Evolutionary conservation across 2,329 filamentous ascomycete genomes (phyloP).

Genomic region (Elsinoe arachidis): DNA sequence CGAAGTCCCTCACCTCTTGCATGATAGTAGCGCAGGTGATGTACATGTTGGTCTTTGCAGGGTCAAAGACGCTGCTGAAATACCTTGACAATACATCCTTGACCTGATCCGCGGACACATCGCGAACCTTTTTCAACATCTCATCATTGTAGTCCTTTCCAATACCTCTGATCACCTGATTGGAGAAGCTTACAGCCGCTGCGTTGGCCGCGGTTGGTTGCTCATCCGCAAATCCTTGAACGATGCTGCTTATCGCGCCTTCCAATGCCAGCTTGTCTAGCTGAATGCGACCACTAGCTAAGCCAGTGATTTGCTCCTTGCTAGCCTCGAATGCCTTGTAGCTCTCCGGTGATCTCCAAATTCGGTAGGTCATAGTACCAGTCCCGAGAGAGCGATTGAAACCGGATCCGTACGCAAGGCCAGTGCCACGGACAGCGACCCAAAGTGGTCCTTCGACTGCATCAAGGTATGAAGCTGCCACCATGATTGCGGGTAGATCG

Average conservation of each 20-base stretch:
- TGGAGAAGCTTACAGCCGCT: constrained; percentile 73
- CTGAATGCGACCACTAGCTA: constrained; percentile 59
- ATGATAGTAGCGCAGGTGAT: constrained; percentile 81
- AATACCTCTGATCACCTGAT: constrained; percentile 68
- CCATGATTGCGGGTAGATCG: constrained; percentile 71
- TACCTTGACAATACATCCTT: constrained; percentile 63
- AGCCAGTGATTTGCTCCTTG: constrained; percentile 63
- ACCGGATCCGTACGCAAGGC: constrained; percentile 80
- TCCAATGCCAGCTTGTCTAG: constrained; percentile 80
- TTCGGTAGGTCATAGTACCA: constrained; percentile 71
- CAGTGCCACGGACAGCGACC: constrained; percentile 85
- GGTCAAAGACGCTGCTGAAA: constrained; percentile 70
- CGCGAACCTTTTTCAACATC: constrained; percentile 67
- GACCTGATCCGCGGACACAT: constrained; percentile 69
- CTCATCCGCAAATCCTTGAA: constrained; percentile 77
- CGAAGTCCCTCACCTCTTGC: constrained; percentile 57
- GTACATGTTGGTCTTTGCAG: constrained; percentile 73
- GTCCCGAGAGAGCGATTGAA: constrained; percentile 71
- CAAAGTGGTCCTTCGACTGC: constrained; percentile 90
- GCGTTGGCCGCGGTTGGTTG: constrained; percentile 77
- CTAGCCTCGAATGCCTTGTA: constrained; percentile 77
- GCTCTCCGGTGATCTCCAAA: constrained; percentile 84
- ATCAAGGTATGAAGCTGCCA: constrained; percentile 85
- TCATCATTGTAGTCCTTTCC: constrained; percentile 68
- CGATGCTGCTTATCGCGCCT: constrained; percentile 81